Evolutionary conservation across 2,329 filamentous ascomycete species (phyloP), one percentile per base, ranked within the genome.

Genomic region (Xylariaceae sp.): DNA sequence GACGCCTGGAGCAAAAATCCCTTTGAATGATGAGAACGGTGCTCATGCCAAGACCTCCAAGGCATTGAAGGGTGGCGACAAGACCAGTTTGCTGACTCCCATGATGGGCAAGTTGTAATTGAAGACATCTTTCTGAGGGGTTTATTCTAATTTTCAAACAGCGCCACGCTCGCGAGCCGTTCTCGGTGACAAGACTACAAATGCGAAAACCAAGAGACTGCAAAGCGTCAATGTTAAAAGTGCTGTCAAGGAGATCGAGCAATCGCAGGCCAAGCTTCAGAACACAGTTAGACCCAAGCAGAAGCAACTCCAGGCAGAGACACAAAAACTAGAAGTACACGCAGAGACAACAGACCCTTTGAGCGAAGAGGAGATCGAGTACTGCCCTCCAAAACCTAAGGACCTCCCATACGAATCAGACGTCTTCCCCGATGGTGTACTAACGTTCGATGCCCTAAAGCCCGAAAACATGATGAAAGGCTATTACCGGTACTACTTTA

Each of bases 101-200:
- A 82, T 90, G 69, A 82, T 90, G 69, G 90, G 92, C 96, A 81
- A 61, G 82, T 67, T 53, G 8, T 24, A 14, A 11, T 23, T 4
- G 6, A 33, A n/a, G 23, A 46, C 29, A 12, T 12, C 9, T 17
- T 24, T 11, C 29, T 11, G 5, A 33, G 9, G 23, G 23, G 33
- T 7, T 23, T 23, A 9, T 31, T 16, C 58, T 63, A 56, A 63
- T 26, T 17, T 11, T 39, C 21, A 31, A 37, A 16, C 53, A 88
- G 86, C 82, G 53, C 82, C 87, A 47, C 86, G 87, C 57, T 87
- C 80, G 58, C 87, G 94, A 68, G 92, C 93, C 33, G 90, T 92
- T 11, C 79, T 99, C 44, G 94, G 94, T 29, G 89, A 91, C 81
- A 99, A 99, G 76, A 98, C 94, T 1, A 98, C 95, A 49, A 99